Evolutionary conservation across 495 filamentous ascomycete genomes (phyloP).

Genomic region (Xylaria scruposa): DNA sequence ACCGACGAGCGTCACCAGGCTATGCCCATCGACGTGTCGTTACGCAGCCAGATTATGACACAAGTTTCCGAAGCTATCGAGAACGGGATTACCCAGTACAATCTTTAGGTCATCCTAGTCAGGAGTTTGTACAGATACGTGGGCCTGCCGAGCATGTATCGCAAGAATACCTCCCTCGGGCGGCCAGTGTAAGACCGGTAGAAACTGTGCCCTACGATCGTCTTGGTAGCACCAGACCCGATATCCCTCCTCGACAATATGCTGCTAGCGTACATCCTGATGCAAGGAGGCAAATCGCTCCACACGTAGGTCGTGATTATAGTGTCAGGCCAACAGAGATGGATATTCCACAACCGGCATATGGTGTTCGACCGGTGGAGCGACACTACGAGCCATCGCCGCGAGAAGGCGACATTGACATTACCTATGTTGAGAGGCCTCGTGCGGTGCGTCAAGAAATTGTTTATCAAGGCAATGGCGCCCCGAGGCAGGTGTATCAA

Average conservation of each 20-base stretch:
- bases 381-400: constrained; percentile 48
- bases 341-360: constrained; percentile 45
- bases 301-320: constrained; percentile 47
- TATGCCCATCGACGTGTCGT: constrained; percentile 56
- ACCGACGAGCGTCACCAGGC: constrained; percentile 48
- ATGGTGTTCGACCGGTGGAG: constrained; percentile 44
- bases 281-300: constrained; percentile 45
- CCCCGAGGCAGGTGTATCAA: constrained; percentile 45
- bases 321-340: constrained; percentile 47
- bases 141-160: constrained; percentile 48
- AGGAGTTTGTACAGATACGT: constrained; percentile 52
- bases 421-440: constrained; percentile 54
- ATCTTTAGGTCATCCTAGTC: constrained; percentile 48
- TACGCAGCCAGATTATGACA: constrained; percentile 59
- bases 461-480: constrained; percentile 45
- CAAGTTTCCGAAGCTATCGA: constrained; percentile 57
- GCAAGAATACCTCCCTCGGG: constrained; percentile 61
- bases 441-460: constrained; percentile 45
- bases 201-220: constrained; percentile 56
- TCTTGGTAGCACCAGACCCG: constrained; percentile 60
- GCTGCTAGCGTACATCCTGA: constrained; percentile 48
- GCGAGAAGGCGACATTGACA: constrained; percentile 55
- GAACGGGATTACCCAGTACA: constrained; percentile 57
- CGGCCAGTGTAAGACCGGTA: constrained; percentile 63
- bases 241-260: constrained; percentile 51